phyloP scores from a whole-genome alignment of 1,139 yeast genomes.

The Debaryomyces fabryi region DNA sequence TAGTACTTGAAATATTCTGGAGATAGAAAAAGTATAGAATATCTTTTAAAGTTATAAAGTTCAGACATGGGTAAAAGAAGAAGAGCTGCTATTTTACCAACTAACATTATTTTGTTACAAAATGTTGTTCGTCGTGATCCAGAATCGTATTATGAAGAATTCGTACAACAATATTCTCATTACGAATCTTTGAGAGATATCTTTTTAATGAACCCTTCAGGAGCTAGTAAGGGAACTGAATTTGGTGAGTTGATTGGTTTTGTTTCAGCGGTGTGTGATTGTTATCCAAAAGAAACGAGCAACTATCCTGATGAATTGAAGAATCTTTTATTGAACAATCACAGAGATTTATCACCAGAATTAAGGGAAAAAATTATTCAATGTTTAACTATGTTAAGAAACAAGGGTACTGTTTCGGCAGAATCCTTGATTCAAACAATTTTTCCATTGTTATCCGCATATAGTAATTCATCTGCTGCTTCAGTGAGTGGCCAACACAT shows the following conservation, averaged over 20 bases:
- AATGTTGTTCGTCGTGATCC: slow-evolving; percentile 94
- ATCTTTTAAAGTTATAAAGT: slow-evolving; percentile 7
- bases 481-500: slow-evolving; percentile 71
- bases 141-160: slow-evolving; percentile 89
- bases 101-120: slow-evolving; percentile 87
- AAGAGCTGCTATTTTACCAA: slow-evolving; percentile 90
- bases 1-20: not conserved
- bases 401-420: slow-evolving; percentile 78
- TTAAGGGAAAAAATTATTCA: slow-evolving; percentile 90
- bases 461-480: slow-evolving; percentile 35
- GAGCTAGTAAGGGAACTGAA: slow-evolving; percentile 65
- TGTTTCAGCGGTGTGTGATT: slow-evolving; percentile 85
- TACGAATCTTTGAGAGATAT: slow-evolving; percentile 89
- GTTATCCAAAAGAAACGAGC: slow-evolving; percentile 87
- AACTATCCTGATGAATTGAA: slow-evolving; percentile 81
- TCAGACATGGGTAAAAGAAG: slow-evolving; percentile 74
- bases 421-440: slow-evolving; percentile 82
- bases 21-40: not conserved
- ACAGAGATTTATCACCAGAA: slow-evolving; percentile 79
- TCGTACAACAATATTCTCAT: slow-evolving; percentile 87
- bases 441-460: slow-evolving; percentile 76
- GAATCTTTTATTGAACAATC: slow-evolving; percentile 68
- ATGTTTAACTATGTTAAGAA: slow-evolving; percentile 85
- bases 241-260: slow-evolving; percentile 87
- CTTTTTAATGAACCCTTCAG: slow-evolving; percentile 66